Evolutionary conservation across 768 basidiomycete species (phyloP).

Genomic region (Kondoa subrosea): DNA sequence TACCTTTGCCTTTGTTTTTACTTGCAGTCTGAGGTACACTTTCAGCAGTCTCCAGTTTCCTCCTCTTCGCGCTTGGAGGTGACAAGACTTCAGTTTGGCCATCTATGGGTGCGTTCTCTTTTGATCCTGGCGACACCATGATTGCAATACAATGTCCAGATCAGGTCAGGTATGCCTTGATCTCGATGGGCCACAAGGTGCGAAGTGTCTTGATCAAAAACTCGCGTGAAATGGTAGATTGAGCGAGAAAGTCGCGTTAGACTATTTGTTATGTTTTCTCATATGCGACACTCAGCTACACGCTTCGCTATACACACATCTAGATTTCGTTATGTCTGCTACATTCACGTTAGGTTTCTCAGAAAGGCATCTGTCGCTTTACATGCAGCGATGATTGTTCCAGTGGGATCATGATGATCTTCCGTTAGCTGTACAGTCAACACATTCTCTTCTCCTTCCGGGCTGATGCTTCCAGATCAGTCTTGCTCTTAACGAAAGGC

Average conservation of each 20-base stretch:
- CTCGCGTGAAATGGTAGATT: not conserved
- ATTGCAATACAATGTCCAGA: not conserved
- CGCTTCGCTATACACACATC: not conserved
- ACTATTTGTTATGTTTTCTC: not conserved
- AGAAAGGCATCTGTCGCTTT: not conserved
- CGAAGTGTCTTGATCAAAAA: no score
- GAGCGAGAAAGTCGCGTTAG: not conserved
- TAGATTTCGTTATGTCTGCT: not conserved
- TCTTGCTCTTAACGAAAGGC: conserved; percentile 48
- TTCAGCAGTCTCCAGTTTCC: not conserved
- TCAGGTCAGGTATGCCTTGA: not conserved
- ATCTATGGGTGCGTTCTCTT: not conserved
- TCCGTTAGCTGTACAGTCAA: conserved; percentile 14
- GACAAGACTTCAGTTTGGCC: not conserved
- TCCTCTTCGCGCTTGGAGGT: not conserved
- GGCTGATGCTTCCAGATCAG: conserved; percentile 50
- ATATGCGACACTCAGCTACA: not conserved
- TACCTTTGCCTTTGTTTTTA: not conserved
- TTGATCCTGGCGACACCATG: not conserved
- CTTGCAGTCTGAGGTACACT: not conserved
- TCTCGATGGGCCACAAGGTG: no score
- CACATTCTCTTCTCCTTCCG: conserved; percentile 32
- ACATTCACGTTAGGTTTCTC: not conserved
- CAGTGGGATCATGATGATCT: not conserved
- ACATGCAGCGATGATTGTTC: not conserved